A percentile compares a stretch with the other conserved stretches of the same genome.
phyloP scores from a whole-genome alignment of 116 monocot genomes.

The Posidonia oceanica region DNA sequence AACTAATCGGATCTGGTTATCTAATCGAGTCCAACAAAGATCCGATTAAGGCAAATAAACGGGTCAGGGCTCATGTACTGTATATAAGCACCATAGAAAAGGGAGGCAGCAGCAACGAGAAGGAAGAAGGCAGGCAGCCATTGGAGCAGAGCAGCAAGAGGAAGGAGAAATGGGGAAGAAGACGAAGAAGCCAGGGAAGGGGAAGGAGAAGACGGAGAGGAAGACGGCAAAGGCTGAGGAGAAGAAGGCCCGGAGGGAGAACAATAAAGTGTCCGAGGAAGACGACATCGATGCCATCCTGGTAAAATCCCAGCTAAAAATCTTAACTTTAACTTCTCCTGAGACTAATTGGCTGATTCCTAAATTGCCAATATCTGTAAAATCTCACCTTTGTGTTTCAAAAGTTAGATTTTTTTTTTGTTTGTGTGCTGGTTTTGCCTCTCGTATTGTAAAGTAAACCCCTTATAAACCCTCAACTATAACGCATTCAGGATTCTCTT shows the following conservation, averaged over 20 bases:
- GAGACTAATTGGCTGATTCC: background rate
- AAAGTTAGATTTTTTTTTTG: background rate
- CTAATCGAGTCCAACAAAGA: too few relatives aligned
- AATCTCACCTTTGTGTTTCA: background rate
- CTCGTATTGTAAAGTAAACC: too few relatives aligned
- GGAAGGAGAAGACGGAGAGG: constrained; percentile 97
- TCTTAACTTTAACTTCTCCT: constrained; percentile 1
- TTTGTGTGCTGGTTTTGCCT: too few relatives aligned
- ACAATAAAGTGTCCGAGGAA: constrained; percentile 74
- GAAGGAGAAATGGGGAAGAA: constrained; percentile 82
- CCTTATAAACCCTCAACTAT: too few relatives aligned
- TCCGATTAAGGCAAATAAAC: too few relatives aligned
- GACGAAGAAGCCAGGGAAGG: constrained; percentile 80
- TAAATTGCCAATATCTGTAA: background rate
- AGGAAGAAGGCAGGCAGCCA: background rate
- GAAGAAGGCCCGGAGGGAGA: constrained; percentile 71
- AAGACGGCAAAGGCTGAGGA: constrained; percentile 94
- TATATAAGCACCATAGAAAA: background rate
- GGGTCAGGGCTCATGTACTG: too few relatives aligned
- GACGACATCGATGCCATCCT: constrained; percentile 98
- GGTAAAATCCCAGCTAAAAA: constrained; percentile 16
- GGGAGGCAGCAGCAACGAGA: background rate
- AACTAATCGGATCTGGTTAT: too few relatives aligned
- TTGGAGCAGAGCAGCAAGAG: background rate
- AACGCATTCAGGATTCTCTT: too few relatives aligned